A percentile compares a stretch with the other conserved stretches of the same genome.
These are phyloP conservation scores for Yamadazyma sp. DNA, from an alignment of 805 yeast species.

Conservation along the genomic window DNA sequence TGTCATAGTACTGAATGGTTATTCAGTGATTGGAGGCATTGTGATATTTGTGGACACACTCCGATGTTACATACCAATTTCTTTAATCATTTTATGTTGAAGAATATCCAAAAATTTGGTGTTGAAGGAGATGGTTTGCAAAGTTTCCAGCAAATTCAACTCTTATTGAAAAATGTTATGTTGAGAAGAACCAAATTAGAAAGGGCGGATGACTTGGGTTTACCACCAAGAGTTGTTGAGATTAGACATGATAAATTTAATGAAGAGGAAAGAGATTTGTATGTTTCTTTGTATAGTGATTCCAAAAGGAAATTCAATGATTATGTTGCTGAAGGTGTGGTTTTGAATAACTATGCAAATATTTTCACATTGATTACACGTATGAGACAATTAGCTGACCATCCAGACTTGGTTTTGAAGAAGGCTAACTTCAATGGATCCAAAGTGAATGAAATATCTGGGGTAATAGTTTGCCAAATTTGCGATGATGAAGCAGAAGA, in stretches of 20 bases:
- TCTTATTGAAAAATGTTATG: constrained; percentile 77
- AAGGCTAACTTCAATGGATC: constrained; percentile 39
- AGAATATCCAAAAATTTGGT: constrained; percentile 86
- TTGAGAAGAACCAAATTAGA: constrained; percentile 92
- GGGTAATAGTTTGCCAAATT: constrained; percentile 75
- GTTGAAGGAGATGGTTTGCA: constrained; percentile 75
- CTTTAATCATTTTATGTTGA: constrained; percentile 93
- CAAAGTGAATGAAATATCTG: constrained; percentile 46
- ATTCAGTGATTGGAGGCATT: constrained; percentile 76
- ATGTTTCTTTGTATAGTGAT: constrained; percentile 83
- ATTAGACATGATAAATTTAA: constrained; percentile 84
- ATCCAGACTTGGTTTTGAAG: constrained; percentile 90
- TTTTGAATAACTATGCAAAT: constrained; percentile 92
- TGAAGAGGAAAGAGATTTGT: constrained; percentile 92
- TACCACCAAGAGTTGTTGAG: constrained; percentile 94
- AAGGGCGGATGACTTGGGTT: constrained; percentile 94
- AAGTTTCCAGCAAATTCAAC: constrained; percentile 75
- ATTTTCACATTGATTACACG: constrained; percentile 93
- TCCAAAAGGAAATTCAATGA: constrained; percentile 84
- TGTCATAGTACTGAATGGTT: constrained; percentile 83
- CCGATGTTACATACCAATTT: constrained; percentile 95
- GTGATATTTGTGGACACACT: constrained; percentile 84
- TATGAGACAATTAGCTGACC: constrained; percentile 98
- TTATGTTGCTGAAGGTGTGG: constrained; percentile 95
- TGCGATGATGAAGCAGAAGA: constrained; percentile 99